phyloP scores from a whole-genome alignment of 2,329 filamentous ascomycete genomes.

The Dactylella cylindrospora region DNA sequence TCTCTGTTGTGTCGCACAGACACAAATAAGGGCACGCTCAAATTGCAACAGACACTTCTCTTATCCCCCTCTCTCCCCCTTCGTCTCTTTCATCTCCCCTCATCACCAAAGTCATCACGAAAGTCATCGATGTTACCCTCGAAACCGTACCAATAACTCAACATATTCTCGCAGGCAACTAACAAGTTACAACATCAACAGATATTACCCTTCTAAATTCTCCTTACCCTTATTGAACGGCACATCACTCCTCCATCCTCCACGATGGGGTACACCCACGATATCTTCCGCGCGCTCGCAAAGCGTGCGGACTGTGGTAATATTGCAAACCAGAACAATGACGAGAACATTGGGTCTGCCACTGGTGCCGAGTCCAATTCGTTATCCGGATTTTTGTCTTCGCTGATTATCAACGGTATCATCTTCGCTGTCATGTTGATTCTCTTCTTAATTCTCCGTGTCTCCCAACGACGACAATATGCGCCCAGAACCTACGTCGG shows the following conservation, averaged over 20 bases:
- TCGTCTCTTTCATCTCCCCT: background rate
- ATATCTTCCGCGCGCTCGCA: slow-evolving; percentile 22
- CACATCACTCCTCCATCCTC: slow-evolving; percentile 25
- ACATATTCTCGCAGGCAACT: background rate
- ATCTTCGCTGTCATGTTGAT: slow-evolving; percentile 55
- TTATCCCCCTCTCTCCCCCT: background rate
- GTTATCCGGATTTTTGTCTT: slow-evolving; percentile 56
- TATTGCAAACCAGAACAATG: slow-evolving; percentile 43
- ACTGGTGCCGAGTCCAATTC: slow-evolving; percentile 50
- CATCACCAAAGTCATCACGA: background rate
- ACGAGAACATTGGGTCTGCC: slow-evolving; percentile 50
- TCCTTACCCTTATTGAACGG: slow-evolving; percentile 36
- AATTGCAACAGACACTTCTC: too few relatives aligned
- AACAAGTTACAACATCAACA: background rate
- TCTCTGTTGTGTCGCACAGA: too few relatives aligned
- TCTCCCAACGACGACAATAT: slow-evolving; percentile 57
- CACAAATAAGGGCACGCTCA: too few relatives aligned
- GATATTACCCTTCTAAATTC: too few relatives aligned
- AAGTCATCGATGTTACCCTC: background rate
- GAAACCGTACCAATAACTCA: too few relatives aligned
- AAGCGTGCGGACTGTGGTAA: slow-evolving; percentile 33
- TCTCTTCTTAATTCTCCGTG: slow-evolving; percentile 58
- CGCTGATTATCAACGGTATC: slow-evolving; percentile 56
- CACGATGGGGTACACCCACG: slow-evolving; percentile 42
- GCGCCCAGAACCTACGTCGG: slow-evolving; percentile 61